Evolutionary conservation across 768 basidiomycete species (phyloP), one percentile per base, ranked within the genome.

Genomic region (Erythrobasidium yunnanense): DNA sequence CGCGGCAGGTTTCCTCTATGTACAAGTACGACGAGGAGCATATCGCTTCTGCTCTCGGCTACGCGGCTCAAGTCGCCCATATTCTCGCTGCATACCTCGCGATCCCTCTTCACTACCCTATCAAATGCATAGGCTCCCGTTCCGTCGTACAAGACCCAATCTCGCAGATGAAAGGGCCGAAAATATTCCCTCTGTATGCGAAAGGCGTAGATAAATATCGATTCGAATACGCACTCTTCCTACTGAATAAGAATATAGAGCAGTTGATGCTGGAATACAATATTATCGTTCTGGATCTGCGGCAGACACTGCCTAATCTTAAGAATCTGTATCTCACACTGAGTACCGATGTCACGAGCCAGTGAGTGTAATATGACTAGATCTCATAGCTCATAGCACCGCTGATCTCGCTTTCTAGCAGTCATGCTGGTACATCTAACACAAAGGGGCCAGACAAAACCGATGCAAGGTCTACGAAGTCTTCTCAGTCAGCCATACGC

Each of bases 171-270:
- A 85, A 90, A 66, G 95, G 95, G 1, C 91, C 91, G 7, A 80
- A 93, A 75, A 87, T 90, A 90, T 99, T 97, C 76, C 95, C 95
- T 18, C 78, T 99, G 30, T 99, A 90, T 76, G 85, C 88, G 0
- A 88, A 83, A 77, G 91, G 92, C 3, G 92, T 96, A 66, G 95
- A 97, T 74, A 87, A 86, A 46, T 97, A 96, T 77, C 82, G 95
- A 25, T 99, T 93, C 73, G 93, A 97, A 76, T 99, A 97, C 78
- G 95, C 85, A 2, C 93, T 97, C 2, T 97, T 91, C 76, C 77
- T 99, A 45, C 80, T 97, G 32, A 99, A 99, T 79, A 99, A 97
- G 77, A 81, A 99, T 76, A 91, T 99, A 70, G 93, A 99, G 78
- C 80, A 91, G 82, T 91, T 92, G 32, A 71, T 72, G 72, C 55